Percentiles rank a stretch among this genome's conserved stretches.
These are phyloP conservation scores for Roridomyces roridus DNA, from an alignment of 768 basidiomycete genomes.

Conservation along the genomic window DNA sequence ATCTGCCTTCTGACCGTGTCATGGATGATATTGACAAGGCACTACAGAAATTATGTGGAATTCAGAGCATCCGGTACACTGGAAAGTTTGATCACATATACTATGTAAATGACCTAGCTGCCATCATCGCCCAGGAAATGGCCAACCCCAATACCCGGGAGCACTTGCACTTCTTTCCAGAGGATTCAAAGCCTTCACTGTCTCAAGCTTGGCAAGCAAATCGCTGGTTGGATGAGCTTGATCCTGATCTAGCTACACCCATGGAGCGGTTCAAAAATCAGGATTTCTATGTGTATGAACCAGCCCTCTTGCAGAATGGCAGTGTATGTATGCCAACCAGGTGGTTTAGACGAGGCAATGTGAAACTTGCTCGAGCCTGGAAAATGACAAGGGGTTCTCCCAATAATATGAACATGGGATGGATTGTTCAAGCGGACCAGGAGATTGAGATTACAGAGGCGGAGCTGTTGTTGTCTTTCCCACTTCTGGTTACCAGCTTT, in stretches of 20 bases:
- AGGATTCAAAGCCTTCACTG: conserved; percentile 15
- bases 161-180: conserved; percentile 25
- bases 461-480: conserved; percentile 19
- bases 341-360: conserved; percentile 21
- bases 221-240: conserved; percentile 22
- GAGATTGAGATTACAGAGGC: conserved; percentile 4
- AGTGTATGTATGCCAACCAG: conserved; percentile 21
- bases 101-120: conserved; percentile 26
- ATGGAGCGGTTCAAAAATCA: conserved; percentile 14
- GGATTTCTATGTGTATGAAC: conserved; percentile 25
- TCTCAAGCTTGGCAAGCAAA: conserved; percentile 24
- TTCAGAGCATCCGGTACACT: conserved; percentile 24
- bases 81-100: conserved; percentile 28
- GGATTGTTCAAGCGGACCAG: conserved; percentile 10
- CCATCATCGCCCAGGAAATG: conserved; percentile 32
- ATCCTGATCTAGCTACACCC: conserved; percentile 16
- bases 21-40: conserved; percentile 22
- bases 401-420: conserved; percentile 2
- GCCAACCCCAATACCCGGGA: conserved; percentile 23
- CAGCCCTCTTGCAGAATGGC: conserved; percentile 9
- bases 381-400: not conserved
- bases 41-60: conserved; percentile 26
- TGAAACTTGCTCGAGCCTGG: not conserved
- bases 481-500: not conserved
- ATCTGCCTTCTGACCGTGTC: conserved; percentile 9